These are phyloP conservation scores for Phaffomyces antillensis DNA, from an alignment of 805 yeast genomes.

Conservation along the genomic window DNA sequence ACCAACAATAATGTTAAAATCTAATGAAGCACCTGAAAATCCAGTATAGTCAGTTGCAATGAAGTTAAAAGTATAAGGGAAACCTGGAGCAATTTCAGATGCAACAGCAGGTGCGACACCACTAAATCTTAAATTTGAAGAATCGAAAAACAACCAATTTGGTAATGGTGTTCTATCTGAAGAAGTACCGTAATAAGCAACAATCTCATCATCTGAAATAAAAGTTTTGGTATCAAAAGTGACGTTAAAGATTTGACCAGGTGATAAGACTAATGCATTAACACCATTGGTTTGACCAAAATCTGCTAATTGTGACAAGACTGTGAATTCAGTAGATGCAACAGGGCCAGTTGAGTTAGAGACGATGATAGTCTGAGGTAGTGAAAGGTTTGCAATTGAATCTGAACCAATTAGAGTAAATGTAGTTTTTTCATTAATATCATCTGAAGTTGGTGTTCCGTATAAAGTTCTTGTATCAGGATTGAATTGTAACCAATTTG, in stretches of 20 bases:
- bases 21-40: slow-evolving; percentile 60
- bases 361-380: slow-evolving; percentile 52
- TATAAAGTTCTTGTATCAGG: slow-evolving; percentile 46
- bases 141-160: slow-evolving; percentile 75
- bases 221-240: slow-evolving; percentile 60
- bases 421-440: slow-evolving; percentile 38
- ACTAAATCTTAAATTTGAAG: slow-evolving; percentile 53
- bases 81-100: slow-evolving; percentile 84
- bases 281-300: slow-evolving; percentile 74
- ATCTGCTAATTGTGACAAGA: slow-evolving; percentile 46
- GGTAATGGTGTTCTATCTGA: slow-evolving; percentile 83
- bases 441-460: slow-evolving; percentile 54
- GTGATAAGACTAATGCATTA: slow-evolving; percentile 64
- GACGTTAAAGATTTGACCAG: slow-evolving; percentile 61
- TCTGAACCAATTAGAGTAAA: slow-evolving; percentile 59
- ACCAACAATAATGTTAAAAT: slow-evolving; percentile 74
- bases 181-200: slow-evolving; percentile 76
- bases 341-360: slow-evolving; percentile 50
- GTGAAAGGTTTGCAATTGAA: slow-evolving; percentile 28
- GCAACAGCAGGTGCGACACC: slow-evolving; percentile 88
- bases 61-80: slow-evolving; percentile 57
- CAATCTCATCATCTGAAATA: slow-evolving; percentile 41
- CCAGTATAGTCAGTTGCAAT: slow-evolving; percentile 78
- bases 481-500: slow-evolving; percentile 78
- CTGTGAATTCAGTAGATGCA: slow-evolving; percentile 34